Evolutionary conservation across 2,329 filamentous ascomycete genomes (phyloP), one percentile per base, ranked within the genome.

Genomic region (Fusarium verticillioides): DNA sequence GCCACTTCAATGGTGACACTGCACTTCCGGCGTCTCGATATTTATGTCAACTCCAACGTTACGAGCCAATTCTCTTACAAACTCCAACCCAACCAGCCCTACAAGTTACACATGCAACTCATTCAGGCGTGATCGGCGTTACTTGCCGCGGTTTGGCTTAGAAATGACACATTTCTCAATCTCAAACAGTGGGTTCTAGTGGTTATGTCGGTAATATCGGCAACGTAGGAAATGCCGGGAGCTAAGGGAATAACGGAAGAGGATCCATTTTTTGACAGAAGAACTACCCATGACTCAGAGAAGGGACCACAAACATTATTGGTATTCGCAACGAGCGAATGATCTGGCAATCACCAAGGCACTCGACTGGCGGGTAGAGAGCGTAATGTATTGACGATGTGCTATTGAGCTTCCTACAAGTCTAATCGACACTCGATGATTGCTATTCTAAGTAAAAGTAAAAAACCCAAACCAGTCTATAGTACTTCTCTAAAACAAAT

Each of bases 391-490:
- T 34, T 53, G 32, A 23, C 15, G 26, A 50, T 54, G 30, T 68
- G 54, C 49, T 64, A 43, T 26, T 54, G 40, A 62, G 39, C 40
- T 42, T 43, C 19, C 39, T 32, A 16, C 32, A 53, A 65, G 39
- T 63, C 57, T 62, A 52, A 40, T 26, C 16, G 21, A 46, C 53
- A 28, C 39, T 40, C 59, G n/a, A 58, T 46, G 34, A 58, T 42
- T 59, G 23, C 39, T 28, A 53, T 43, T 56, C 23, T 42, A 69
- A 64, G 15, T 63, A 52, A 69, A 69, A 40, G 34, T 54, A 54
- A 39, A 54, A 42, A 40, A 43, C 56, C 62, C 44, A 63, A 56
- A 21, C 40, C 53, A 52, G 30, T 66, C 66, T 70, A 70, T 70
- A 49, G 42, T 37, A 40, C 42, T 37, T 43, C 43, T 60, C 34